phyloP scores from a whole-genome alignment of 768 basidiomycete species.

The Mycena polygramma region DNA sequence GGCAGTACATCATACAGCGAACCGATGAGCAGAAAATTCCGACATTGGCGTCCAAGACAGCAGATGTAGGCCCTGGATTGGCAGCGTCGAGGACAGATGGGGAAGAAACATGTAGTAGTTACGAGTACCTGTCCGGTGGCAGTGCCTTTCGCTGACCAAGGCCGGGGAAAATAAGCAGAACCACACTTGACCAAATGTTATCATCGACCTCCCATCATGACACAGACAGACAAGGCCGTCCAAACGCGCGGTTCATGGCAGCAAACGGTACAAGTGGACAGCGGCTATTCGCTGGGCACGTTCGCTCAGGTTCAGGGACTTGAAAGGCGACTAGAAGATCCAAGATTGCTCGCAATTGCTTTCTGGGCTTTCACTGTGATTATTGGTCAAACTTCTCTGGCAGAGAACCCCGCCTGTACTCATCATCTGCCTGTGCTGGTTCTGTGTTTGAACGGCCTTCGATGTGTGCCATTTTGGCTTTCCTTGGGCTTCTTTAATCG shows the following conservation, averaged over 20 bases:
- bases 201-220: not conserved
- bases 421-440: not conserved
- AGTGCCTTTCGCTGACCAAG: not conserved
- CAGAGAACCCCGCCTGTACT: constrained; percentile 3
- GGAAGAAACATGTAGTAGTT: not conserved
- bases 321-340: not conserved
- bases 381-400: constrained; percentile 4
- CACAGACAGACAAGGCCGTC: not conserved
- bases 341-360: no score
- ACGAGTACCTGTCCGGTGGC: not conserved
- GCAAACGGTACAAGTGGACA: not conserved
- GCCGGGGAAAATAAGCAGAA: not conserved
- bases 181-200: not conserved
- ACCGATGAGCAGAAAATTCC: not conserved
- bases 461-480: constrained; percentile 12
- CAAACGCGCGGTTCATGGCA: no score
- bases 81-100: constrained; percentile 8
- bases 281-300: not conserved
- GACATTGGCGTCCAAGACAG: constrained; percentile 1
- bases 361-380: not conserved
- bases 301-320: not conserved
- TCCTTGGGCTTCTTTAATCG: not conserved
- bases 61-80: constrained; percentile 25
- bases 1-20: constrained; percentile 4
- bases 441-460: constrained; percentile 1